Evolutionary conservation across 228 moss, liverwort and hornwort genomes (phyloP), one percentile per base, ranked within the genome.

Genomic region (Sphagnum magellanicum): DNA sequence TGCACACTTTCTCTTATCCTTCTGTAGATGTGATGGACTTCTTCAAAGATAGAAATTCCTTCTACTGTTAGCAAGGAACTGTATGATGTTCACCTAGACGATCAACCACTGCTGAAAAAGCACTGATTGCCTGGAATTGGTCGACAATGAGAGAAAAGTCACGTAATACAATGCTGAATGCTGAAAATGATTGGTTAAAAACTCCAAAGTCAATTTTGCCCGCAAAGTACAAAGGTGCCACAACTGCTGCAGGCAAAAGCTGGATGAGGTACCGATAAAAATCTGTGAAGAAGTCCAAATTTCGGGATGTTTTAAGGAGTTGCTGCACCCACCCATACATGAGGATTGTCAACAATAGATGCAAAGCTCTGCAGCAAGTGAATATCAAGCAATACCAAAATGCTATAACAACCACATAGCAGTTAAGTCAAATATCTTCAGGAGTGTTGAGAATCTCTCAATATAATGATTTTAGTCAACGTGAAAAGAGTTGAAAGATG

Each of bases 141-240:
- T 91, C 89, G n/a, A 96, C 96, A 52, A 96, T 89, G 67, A 96
- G 84, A 6, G 96, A 96, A 67, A 96, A 82, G 71, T 96, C 96
- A 55, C 91, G 83, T 67, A 96, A 73, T 70, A 96, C 89, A 66
- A 91, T 91, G 81, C 91, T 90, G 71, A 96, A 96, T 16, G 96
- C 96, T 16, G 96, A 88, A 68, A 96, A 92, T 16, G 92, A 96
- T 79, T 96, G 96, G 74, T 88, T 96, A 62, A 96, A 89, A 67
- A 96, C 91, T 73, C 96, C 96, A 74, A 96, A 96, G 59, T 92
- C 96, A 67, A 96, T 92, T 69, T 88, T 81, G 49, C 96, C 96
- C 17, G 86, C 73, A 64, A 96, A 96, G 67, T 81, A 96, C 59
- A 96, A 76, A n/a, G 92, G 92, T 72, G 96, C 96, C 68, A 96